These are phyloP conservation scores for Orbilia blumenaviensis DNA, from an alignment of 2,329 filamentous ascomycete species.

Conservation along the genomic window DNA sequence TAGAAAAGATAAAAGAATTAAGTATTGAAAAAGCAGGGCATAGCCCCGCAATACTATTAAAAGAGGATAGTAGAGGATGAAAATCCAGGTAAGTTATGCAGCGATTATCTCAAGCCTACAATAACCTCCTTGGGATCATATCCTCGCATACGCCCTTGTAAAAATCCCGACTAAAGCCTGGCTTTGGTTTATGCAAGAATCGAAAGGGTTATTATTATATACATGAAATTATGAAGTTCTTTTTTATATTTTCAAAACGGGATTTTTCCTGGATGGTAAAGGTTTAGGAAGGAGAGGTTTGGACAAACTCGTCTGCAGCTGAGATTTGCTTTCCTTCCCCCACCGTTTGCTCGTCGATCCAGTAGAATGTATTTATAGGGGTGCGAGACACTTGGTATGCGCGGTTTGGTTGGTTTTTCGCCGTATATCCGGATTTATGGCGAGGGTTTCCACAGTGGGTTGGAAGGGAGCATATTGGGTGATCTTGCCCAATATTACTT, in stretches of 20 bases:
- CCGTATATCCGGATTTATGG: slow-evolving; percentile 3
- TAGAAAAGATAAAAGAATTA: slow-evolving; percentile 16
- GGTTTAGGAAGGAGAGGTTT: no score
- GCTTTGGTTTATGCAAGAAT: slow-evolving; percentile 21
- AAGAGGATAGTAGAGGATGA: not conserved
- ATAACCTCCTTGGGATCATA: no score
- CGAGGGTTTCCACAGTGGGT: not conserved
- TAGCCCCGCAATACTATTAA: not conserved
- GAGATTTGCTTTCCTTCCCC: no score
- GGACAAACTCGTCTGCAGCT: no score
- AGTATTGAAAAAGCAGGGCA: slow-evolving; percentile 1
- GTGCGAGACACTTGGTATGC: slow-evolving; percentile 27
- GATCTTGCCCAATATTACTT: not conserved
- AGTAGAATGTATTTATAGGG: slow-evolving; percentile 15
- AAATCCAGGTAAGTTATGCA: no score
- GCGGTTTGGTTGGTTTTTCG: not conserved
- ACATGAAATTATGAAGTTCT: slow-evolving; percentile 40
- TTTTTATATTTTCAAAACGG: not conserved
- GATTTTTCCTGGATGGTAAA: not conserved
- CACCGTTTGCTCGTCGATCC: no score
- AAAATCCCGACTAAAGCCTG: slow-evolving; percentile 14
- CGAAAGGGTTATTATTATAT: slow-evolving; percentile 12
- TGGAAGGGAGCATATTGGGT: not conserved
- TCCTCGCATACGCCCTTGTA: not conserved
- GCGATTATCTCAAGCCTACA: slow-evolving; percentile 14